phyloP scores from a whole-genome alignment of 495 filamentous ascomycete species.

The Chaetomidium leptoderma region DNA sequence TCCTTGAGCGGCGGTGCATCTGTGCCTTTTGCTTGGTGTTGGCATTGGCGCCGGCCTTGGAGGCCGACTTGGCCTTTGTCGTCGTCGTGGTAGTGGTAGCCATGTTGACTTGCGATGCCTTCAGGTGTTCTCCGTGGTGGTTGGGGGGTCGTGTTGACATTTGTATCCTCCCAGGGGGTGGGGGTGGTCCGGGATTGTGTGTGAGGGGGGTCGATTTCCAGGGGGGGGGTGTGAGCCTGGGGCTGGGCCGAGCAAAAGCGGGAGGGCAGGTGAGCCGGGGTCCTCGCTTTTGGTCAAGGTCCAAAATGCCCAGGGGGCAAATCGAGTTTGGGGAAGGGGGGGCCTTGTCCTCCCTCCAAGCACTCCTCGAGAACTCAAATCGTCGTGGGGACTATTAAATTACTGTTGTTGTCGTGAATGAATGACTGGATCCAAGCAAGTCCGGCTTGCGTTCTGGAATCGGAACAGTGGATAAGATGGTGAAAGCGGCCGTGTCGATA shows the following conservation, averaged over 20 bases:
- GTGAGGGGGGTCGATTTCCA: slow-evolving; percentile 20
- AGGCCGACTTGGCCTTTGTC: slow-evolving; percentile 53
- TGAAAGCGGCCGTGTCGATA: slow-evolving; percentile 17
- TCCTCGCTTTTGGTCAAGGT: slow-evolving; percentile 36
- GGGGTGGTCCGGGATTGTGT: slow-evolving; percentile 30
- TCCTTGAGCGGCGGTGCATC: slow-evolving; percentile 88
- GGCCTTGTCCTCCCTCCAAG: slow-evolving; percentile 19
- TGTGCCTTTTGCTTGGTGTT: slow-evolving; percentile 64
- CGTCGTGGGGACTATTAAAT: slow-evolving; percentile 43
- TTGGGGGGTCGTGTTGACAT: slow-evolving; percentile 59
- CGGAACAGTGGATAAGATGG: slow-evolving; percentile 13
- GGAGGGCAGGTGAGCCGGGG: slow-evolving; percentile 37
- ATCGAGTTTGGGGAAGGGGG: slow-evolving; percentile 18
- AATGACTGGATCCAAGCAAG: slow-evolving; percentile 52
- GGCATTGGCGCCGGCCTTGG: slow-evolving; percentile 48
- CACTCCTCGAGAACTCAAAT: slow-evolving; percentile 21
- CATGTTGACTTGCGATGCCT: slow-evolving; percentile 54
- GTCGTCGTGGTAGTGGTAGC: slow-evolving; percentile 44
- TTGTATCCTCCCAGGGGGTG: slow-evolving; percentile 47
- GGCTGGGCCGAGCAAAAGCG: slow-evolving; percentile 47
- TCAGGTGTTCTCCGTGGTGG: slow-evolving; percentile 47
- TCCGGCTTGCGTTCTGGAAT: slow-evolving; percentile 47
- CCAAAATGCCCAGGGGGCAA: slow-evolving; percentile 30
- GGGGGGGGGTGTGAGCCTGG: slow-evolving; percentile 31
- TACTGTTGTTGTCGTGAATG: slow-evolving; percentile 40